A percentile compares a stretch with the other conserved stretches of the same genome.
Conservation (phyloP, 208 protist genomes). For the Blastocrithidia nonstop region DNA sequence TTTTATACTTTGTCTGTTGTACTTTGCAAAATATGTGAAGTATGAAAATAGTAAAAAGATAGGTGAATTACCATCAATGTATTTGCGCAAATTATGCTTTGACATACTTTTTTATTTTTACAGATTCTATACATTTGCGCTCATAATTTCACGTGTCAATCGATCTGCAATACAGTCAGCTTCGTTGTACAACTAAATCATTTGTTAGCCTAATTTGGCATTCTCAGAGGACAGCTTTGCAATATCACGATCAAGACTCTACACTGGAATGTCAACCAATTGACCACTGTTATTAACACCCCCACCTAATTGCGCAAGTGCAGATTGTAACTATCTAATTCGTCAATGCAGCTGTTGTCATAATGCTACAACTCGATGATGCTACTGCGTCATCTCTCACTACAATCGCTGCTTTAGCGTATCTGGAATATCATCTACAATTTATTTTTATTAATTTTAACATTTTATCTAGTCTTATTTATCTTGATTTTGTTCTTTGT, state of each 20-base stretch:
- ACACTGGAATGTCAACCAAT: slow-evolving; percentile 39
- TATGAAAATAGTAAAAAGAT: too few species aligned
- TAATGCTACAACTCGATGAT: slow-evolving; percentile 19
- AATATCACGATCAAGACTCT: slow-evolving; percentile 43
- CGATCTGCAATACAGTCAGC: slow-evolving; percentile 22
- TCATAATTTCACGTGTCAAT: slow-evolving; percentile 32
- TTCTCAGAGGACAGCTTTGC: slow-evolving; percentile 28
- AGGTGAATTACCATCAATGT: too few species aligned
- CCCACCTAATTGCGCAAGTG: slow-evolving; percentile 31
- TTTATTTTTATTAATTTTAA: too few species aligned
- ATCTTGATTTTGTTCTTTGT: too few species aligned
- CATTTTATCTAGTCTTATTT: too few species aligned
- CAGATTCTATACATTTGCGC: slow-evolving; percentile 20
- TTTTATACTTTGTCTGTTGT: too few species aligned
- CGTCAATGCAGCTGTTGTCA: slow-evolving; percentile 13
- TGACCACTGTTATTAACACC: slow-evolving; percentile 10
- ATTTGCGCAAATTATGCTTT: background rate
- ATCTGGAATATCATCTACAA: slow-evolving; percentile 18
- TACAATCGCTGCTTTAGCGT: slow-evolving; percentile 51
- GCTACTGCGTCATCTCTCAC: slow-evolving; percentile 40
- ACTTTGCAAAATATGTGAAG: too few species aligned
- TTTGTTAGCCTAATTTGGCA: slow-evolving; percentile 22
- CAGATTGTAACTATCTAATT: slow-evolving; percentile 16
- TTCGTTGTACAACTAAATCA: slow-evolving; percentile 60
- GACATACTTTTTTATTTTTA: slow-evolving; percentile 1